A percentile compares a stretch with the other conserved stretches of the same genome.
phyloP scores from a whole-genome alignment of 371 early-diverging fungal species.

The Apophysomyces trapeziformis region DNA sequence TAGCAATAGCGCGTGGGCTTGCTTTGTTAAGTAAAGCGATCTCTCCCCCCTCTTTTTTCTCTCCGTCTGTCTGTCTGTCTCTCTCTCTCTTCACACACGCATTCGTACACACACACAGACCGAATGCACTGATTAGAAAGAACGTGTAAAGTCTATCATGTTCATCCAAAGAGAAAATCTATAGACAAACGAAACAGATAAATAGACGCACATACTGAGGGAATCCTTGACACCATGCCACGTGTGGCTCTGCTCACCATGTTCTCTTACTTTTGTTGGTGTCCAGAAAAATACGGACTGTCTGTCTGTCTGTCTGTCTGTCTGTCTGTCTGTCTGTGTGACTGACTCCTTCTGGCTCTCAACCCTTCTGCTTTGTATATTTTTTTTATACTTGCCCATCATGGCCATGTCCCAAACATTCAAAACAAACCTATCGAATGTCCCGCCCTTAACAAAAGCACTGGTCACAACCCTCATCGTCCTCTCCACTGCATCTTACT shows the following conservation, averaged over 20 bases:
- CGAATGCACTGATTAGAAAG: too few species aligned
- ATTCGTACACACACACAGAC: too few species aligned
- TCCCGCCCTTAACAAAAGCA: slow-evolving; percentile 48
- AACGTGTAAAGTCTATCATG: too few species aligned
- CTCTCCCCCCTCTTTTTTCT: slow-evolving; percentile 9
- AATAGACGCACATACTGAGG: slow-evolving; percentile 7
- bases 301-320: too few species aligned
- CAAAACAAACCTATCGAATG: slow-evolving; percentile 37
- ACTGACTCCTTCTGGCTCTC: too few species aligned
- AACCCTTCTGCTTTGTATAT: background rate
- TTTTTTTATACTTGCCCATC: slow-evolving; percentile 3
- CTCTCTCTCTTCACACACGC: too few species aligned
- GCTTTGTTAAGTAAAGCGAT: slow-evolving; percentile 1
- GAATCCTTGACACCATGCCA: slow-evolving; percentile 11
- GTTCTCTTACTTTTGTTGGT: background rate
- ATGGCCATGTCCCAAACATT: slow-evolving; percentile 18
- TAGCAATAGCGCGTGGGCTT: slow-evolving; percentile 3
- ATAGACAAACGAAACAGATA: background rate
- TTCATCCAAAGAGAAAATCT: background rate
- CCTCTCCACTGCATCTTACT: slow-evolving; percentile 30
- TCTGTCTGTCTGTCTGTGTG: too few species aligned
- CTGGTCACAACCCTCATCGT: slow-evolving; percentile 34
- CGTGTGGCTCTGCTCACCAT: background rate
- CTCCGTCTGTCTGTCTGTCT: background rate
- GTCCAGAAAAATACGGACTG: too few species aligned